A percentile compares a stretch with the other conserved stretches of the same genome.
phyloP scores from a whole-genome alignment of 768 basidiomycete species.

The Pisolithus microcarpus region DNA sequence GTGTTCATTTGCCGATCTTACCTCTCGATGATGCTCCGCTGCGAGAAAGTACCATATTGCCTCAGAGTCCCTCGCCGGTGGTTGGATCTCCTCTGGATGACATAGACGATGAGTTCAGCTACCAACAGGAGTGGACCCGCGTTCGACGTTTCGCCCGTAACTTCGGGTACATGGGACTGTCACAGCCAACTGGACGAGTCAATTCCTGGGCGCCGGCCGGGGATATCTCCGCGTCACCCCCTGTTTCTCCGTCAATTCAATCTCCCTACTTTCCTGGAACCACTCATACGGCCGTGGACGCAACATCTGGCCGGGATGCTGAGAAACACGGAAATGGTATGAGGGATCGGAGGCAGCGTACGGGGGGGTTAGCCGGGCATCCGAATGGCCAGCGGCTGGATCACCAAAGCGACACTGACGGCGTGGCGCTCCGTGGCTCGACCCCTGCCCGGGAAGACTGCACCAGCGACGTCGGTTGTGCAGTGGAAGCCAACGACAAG shows the following conservation, averaged over 20 bases:
- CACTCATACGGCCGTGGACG: constrained; percentile 1
- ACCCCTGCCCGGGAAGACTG: too few relatives aligned
- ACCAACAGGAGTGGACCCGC: background rate
- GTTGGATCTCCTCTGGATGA: background rate
- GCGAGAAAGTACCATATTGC: background rate
- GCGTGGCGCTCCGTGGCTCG: background rate
- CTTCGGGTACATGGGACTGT: background rate
- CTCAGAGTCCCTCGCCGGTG: background rate
- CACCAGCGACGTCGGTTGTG: constrained; percentile 12
- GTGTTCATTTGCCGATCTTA: background rate
- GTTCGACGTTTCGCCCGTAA: constrained; percentile 8
- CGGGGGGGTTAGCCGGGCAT: constrained; percentile 1
- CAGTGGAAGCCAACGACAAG: constrained; percentile 4
- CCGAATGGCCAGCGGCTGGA: background rate
- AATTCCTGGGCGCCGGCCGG: background rate
- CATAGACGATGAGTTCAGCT: background rate
- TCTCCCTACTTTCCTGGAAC: constrained; percentile 1
- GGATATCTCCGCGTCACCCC: background rate
- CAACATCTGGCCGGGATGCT: constrained; percentile 1
- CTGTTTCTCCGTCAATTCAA: background rate
- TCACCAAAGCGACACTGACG: background rate
- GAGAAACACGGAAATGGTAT: constrained; percentile 11
- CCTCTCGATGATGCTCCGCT: background rate
- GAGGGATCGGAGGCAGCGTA: constrained; percentile 10
- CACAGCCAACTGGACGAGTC: background rate